Evolutionary conservation across 768 basidiomycete species (phyloP), one percentile per base, ranked within the genome.

Genomic region (Pleurotus djamor): DNA sequence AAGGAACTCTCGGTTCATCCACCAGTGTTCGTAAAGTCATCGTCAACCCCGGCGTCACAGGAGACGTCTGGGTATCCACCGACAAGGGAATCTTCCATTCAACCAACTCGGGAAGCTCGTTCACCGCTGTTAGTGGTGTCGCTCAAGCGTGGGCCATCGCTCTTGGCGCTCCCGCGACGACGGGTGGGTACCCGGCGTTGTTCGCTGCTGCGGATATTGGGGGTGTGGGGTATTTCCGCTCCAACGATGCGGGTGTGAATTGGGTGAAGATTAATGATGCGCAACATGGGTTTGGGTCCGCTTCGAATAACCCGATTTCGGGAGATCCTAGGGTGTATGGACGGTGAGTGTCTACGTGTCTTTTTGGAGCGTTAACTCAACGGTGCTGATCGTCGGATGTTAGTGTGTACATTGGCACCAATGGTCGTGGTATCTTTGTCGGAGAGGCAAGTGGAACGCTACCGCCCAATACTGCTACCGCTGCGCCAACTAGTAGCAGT

Each of bases 21-120:
- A 79, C 77, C 5, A 70, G 77, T 0, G 77, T 83, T 4, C 73
- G 72, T 48, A 83, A 83, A 62, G 74, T 88, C 60, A 75, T 80
- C 28, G 85, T 84, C 32, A 75, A 86, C 67, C 81, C 81, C 13
- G 72, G 68, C 57, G 73, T 80, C 4, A 79, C 81, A 3, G 85
- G 85, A 7, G 85, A 88, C 65, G 73, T 88, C 35, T 88, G 85
- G 84, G 83, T 87, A 1, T 84, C 84, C 0, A 81, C 85, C 2
- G 83, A 84, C 67, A 75, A 70, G 43, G 80, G 76, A 17, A 69
- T 87, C 32, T 86, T 82, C 79, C 84, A 85, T 67, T 82, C 83
- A 1, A 82, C 80, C 10, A 71, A 85, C 68, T 74, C 66, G 13
- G 85, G 85, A 0, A 65, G 76, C 0, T 72, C 79, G 3, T 84